These are phyloP conservation scores for Lactarius psammicola DNA, from an alignment of 768 basidiomycete genomes.

Conservation along the genomic window DNA sequence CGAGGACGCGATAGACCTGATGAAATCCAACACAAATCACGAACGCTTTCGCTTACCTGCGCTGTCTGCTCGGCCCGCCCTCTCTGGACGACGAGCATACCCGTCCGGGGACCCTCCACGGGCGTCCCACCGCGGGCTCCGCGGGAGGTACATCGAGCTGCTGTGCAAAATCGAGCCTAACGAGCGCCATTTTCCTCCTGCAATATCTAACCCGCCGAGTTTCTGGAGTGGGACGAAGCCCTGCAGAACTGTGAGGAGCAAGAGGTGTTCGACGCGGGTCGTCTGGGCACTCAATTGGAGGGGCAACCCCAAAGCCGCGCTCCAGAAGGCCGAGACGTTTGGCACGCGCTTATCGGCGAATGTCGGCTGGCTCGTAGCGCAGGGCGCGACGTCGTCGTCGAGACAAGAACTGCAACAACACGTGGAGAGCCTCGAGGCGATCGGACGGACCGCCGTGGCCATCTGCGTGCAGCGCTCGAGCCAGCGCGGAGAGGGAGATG, in stretches of 20 bases:
- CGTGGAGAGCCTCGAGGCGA: constrained; percentile 52
- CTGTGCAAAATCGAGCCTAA: constrained; percentile 71
- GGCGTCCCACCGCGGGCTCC: constrained; percentile 51
- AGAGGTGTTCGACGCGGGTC: constrained; percentile 68
- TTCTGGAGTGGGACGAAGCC: constrained; percentile 56
- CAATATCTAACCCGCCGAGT: constrained; percentile 51
- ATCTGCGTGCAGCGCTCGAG: constrained; percentile 70
- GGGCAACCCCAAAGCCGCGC: constrained; percentile 61
- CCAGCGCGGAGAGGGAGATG: constrained; percentile 22
- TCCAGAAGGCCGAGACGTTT: constrained; percentile 62
- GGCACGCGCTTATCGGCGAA: constrained; percentile 49
- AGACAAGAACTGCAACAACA: constrained; percentile 34
- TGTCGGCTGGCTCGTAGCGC: constrained; percentile 42
- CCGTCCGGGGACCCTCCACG: constrained; percentile 40
- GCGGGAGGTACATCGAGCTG: constrained; percentile 64
- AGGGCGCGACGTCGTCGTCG: constrained; percentile 2
- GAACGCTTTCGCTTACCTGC: constrained; percentile 76
- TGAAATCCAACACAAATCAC: constrained; percentile 47
- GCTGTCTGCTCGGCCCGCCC: constrained; percentile 59
- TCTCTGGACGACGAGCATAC: constrained; percentile 41
- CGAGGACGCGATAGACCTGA: constrained; percentile 50
- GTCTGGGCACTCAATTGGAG: constrained; percentile 74
- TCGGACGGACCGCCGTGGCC: constrained; percentile 59
- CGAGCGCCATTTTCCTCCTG: constrained; percentile 60
- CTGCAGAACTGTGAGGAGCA: constrained; percentile 64